Base-by-base conservation (phyloP, 1,139 yeast species). In the Zygosaccharomyces pseudobailii region DNA sequence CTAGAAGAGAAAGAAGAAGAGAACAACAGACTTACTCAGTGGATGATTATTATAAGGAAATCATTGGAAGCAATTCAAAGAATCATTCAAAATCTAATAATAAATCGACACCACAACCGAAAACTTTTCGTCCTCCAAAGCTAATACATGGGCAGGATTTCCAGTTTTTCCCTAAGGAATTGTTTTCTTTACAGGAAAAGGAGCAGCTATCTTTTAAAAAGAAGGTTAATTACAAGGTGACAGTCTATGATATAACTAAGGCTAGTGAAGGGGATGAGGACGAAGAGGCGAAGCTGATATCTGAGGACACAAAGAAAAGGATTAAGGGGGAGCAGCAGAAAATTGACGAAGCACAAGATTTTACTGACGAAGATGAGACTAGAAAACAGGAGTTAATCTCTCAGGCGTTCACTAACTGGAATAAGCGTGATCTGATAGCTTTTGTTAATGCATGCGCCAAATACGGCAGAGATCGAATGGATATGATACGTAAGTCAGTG, bases 1-100 rank as follows among this genome's bases (percentile, higher is more conserved):
- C 92, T 4, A 87, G 89, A 61, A 78, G 98, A 63, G 96, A 89
- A 60, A 75, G 98, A 54, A 95, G 90, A 59, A 75, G 97, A 52
- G 90, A 88, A 59, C 96, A 89, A 55, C 87, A 84, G 57, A 85
- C 87, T 5, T 90, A 89, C 61, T 84, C 92, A 0, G 82, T 89
- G 46, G 97, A 90, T 66, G 85, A 84, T 40, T 89, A 89, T 63
- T 89, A 89, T 61, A 87, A 86, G 58, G 96, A 87, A 54, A 87
- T 87, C 27, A 62, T 62, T 33, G 65, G 66, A 8, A 62, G 63
- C 21, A 42, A 41, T 30, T 47, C 42, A 6, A 48, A 49, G 13
- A 42, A 32, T 27, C 49, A 51, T 9, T 54, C 57, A 8, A 62
- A 58, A 48, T 40, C 54, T 2, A 54, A 58, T 10, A 65, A 65